Evolutionary conservation across 2,329 filamentous ascomycete genomes (phyloP).

Genomic region (Rachicladosporium sp.): DNA sequence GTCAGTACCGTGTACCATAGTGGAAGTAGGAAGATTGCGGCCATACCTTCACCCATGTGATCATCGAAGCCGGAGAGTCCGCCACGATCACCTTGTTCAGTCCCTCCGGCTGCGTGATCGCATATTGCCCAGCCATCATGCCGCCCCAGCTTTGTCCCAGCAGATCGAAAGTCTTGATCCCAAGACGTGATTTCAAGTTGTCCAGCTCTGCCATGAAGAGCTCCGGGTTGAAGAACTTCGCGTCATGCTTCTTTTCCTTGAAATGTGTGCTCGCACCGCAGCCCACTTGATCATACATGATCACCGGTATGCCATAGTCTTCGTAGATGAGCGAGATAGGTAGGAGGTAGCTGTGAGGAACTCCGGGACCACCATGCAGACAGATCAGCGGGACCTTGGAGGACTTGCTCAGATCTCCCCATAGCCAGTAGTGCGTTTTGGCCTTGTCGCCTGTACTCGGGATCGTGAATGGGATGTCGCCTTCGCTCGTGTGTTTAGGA

Average conservation of each 20-base stretch:
- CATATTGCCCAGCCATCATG: conserved; percentile 36
- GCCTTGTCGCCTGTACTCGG: conserved; percentile 21
- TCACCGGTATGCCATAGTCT: conserved; percentile 30
- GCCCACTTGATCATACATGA: conserved; percentile 45
- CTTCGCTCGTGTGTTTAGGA: no score
- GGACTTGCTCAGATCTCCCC: conserved; percentile 22
- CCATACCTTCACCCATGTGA: no score
- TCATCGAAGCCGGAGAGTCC: conserved; percentile 8
- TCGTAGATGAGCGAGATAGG: conserved; percentile 26
- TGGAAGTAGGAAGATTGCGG: no score
- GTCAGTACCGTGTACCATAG: no score
- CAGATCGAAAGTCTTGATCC: conserved; percentile 31
- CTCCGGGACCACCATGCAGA: conserved; percentile 38
- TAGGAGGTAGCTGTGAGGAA: conserved; percentile 24
- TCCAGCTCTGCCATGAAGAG: conserved; percentile 40
- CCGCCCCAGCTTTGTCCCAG: conserved; percentile 43
- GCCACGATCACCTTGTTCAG: conserved; percentile 28
- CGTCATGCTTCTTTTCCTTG: conserved; percentile 32
- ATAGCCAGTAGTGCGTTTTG: conserved; percentile 29
- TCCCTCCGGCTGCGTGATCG: conserved; percentile 16
- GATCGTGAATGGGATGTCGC: conserved; percentile 14
- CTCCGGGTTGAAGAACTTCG: conserved; percentile 35
- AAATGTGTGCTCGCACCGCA: conserved; percentile 39
- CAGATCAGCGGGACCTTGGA: conserved; percentile 22
- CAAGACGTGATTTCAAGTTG: conserved; percentile 33